Base-by-base conservation (phyloP, 805 yeast species). In the Saccharomyces jurei region DNA sequence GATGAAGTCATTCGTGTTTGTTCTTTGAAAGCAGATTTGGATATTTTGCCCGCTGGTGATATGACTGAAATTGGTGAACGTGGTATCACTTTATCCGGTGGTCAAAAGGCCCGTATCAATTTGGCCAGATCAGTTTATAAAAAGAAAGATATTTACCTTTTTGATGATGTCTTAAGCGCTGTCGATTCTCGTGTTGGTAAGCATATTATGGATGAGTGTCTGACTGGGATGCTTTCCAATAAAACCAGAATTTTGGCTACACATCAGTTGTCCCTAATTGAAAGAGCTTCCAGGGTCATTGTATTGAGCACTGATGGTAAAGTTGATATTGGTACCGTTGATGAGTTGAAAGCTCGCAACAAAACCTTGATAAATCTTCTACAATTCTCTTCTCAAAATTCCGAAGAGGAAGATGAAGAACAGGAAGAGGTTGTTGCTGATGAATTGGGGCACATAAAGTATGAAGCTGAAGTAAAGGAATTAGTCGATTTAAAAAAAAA, bases 131-230 rank as follows among this genome's bases (percentile, higher is more conserved):
- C 92, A 1, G 89, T 86, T 2, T 88, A 88, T 63, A 81, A 84
- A 13, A 76, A 82, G 28, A 78, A 79, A 21, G 89, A 86, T 63
- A 83, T 87, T 26, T 77, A 84, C 46, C 69, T 88, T 51, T 70
- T 88, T 52, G 96, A 88, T 65, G 96, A 88, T 66, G 89, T 87
- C 14, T 75, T 88, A 54, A 81, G 88, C 71, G 95, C 96, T 4
- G 95, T 88, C 6, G 96, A 88, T 69, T 89, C 92, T 31, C 82
- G 87, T 63, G 95, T 87, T 48, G 95, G 94, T n/a, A 80, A 80
- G 54, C 89, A 84, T 62, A 86, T 88, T 51, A 81, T 87, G 79
- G 77, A 81, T 48, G 75, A 81, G 46, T 89, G 96, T 69, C 68
- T 89, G 48, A 58, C 78, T 56, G 90, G 87, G 0, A 56, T 81